These are phyloP conservation scores for Protomyces inundatus DNA, from an alignment of 1,139 yeast genomes.

Conservation along the genomic window DNA sequence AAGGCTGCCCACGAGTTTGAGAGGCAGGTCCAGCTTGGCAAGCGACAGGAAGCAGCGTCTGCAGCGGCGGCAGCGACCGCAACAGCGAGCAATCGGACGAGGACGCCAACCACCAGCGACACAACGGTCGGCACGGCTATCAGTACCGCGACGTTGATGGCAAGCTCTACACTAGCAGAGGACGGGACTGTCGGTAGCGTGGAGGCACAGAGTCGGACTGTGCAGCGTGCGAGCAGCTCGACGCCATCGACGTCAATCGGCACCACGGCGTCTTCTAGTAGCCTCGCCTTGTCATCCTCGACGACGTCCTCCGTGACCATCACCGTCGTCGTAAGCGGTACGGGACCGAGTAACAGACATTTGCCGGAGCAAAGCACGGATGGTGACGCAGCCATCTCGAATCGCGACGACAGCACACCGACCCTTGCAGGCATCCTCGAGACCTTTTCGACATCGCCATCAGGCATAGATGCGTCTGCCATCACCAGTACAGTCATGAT, in stretches of 20 bases:
- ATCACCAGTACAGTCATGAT: constrained; percentile 3
- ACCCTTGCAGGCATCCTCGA: background rate
- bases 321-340: background rate
- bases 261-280: background rate
- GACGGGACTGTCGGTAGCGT: background rate
- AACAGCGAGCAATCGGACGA: background rate
- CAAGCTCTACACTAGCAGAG: background rate
- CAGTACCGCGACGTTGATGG: background rate
- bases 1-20: background rate
- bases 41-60: background rate
- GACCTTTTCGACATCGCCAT: background rate
- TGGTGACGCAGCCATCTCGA: background rate
- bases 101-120: background rate
- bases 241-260: too few species aligned
- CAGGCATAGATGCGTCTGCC: background rate
- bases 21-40: background rate
- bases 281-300: background rate
- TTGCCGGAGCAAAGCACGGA: too few species aligned
- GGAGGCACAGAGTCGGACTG: background rate
- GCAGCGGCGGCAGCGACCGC: background rate
- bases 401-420: background rate
- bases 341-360: too few species aligned
- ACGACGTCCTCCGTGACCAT: background rate
- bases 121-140: background rate
- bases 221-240: background rate